Conservation (phyloP, 1,139 yeast genomes). For the Nematodospora anomalae region DNA sequence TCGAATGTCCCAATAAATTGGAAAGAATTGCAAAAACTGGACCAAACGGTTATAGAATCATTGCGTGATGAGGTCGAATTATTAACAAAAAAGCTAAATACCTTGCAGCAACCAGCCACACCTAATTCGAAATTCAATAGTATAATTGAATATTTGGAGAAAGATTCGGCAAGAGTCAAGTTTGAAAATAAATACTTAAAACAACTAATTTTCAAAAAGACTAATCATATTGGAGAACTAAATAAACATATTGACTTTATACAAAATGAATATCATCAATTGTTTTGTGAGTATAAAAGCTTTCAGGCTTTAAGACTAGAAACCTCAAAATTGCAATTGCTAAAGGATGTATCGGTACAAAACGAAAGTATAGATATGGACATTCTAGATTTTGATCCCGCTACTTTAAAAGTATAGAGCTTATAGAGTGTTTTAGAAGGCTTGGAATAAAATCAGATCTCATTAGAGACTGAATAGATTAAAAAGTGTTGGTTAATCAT, state of each 20-base stretch:
- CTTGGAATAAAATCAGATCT: no score
- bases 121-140: constrained; percentile 21
- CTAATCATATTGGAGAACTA: constrained; percentile 27
- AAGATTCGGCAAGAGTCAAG: constrained; percentile 27
- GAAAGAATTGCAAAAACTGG: constrained; percentile 28
- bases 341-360: constrained; percentile 4
- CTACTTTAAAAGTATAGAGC: neutral
- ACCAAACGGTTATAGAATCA: constrained; percentile 29
- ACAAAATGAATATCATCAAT: constrained; percentile 22
- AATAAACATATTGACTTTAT: constrained; percentile 30
- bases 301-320: constrained; percentile 2
- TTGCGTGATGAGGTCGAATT: constrained; percentile 32
- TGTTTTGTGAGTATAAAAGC: constrained; percentile 7
- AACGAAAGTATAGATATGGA: constrained; percentile 7
- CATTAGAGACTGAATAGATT: no score
- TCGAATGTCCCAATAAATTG: constrained; percentile 31
- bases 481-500: no score
- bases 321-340: constrained; percentile 6
- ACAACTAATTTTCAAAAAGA: constrained; percentile 19
- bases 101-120: constrained; percentile 5
- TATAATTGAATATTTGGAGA: constrained; percentile 34
- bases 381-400: constrained; percentile 13
- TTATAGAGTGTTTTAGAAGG: no score
- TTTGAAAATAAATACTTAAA: constrained; percentile 39
- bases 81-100: constrained; percentile 28